Base-by-base conservation (phyloP, 1,139 yeast genomes). In the Taphrina pruni region DNA sequence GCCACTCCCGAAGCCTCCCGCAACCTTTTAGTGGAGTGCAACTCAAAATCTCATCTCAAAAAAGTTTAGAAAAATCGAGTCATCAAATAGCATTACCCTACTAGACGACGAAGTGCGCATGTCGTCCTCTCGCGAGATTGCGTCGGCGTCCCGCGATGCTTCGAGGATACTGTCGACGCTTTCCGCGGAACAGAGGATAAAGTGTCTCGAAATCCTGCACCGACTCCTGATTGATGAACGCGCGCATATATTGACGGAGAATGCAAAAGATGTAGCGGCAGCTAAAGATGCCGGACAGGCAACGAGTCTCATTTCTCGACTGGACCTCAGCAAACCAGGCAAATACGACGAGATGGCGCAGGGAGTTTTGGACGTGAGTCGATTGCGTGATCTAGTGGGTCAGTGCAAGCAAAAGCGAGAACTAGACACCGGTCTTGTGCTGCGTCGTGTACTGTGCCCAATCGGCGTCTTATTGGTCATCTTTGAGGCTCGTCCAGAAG, bases 401-500 rank as follows among this genome's bases (percentile, higher is more conserved):
- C 88, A 88, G 76, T 80, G 89, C 73, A 89, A 95, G 0, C 81
- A 93, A 74, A 93, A 96, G 56, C 86, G 88, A 54, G 86, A 90
- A 77, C 81, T 95, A 52, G 99, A 95, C 77, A 96, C 91, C 62
- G 96, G 90, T 6, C 84, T 95, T 73, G 88, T 87, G 68, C 81
- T 95, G 72, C 89, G 87, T 78, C 82, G 97, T 75, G 84, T 94
- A 14, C 88, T 97, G 5, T 89, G 97, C 41, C 99, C 99, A 17
- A 92, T 95, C 8, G 99, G 99, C 14, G 98, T 92, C 0, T 79
- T 95, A 66, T 82, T 95, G 72, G 93, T 95, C 65, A 95, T 95
- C 71, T 95, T 95, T 77, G 99, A 95, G 79, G 88, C 97, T 52
- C 86, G 99, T 75, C 99, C 99, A 41, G 99, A 95, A 77, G 99